These are phyloP conservation scores for Ustilago shanxiensis DNA, from an alignment of 1,284 basidiomycete genomes.

Conservation along the genomic window DNA sequence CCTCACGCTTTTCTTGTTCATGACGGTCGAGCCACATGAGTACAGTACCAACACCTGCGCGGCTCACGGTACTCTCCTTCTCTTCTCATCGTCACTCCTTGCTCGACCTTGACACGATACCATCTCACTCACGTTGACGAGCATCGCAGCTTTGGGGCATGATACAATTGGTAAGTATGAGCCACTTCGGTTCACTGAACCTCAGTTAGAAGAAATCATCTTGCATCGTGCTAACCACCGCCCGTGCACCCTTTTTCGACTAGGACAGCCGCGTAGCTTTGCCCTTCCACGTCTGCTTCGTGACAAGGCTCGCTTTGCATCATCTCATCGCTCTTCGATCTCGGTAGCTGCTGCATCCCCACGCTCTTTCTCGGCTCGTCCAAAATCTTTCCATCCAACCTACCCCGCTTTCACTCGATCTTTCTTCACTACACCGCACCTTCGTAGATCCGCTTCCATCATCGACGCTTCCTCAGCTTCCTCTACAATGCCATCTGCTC, in stretches of 20 bases:
- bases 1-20: background rate
- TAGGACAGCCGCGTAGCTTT: slow-evolving; percentile 30
- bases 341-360: slow-evolving; percentile 1
- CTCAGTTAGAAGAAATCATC: no score
- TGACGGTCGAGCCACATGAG: slow-evolving; percentile 9
- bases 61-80: background rate
- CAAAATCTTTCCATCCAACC: background rate
- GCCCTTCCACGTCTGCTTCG: slow-evolving; percentile 42
- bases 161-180: slow-evolving; percentile 19
- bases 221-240: slow-evolving; percentile 5
- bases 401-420: background rate
- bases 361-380: slow-evolving; percentile 2
- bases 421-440: slow-evolving; percentile 8
- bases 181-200: background rate
- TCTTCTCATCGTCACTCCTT: background rate
- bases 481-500: slow-evolving; percentile 37
- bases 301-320: slow-evolving; percentile 33
- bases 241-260: background rate
- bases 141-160: slow-evolving; percentile 39
- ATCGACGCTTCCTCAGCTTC: slow-evolving; percentile 20
- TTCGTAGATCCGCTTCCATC: slow-evolving; percentile 7
- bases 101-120: no score
- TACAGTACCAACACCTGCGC: slow-evolving; percentile 9
- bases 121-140: background rate
- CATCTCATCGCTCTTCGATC: slow-evolving; percentile 16